Evolutionary conservation across 495 filamentous ascomycete species (phyloP), one percentile per base, ranked within the genome.

Genomic region (Thermothielavioides terrestris): DNA sequence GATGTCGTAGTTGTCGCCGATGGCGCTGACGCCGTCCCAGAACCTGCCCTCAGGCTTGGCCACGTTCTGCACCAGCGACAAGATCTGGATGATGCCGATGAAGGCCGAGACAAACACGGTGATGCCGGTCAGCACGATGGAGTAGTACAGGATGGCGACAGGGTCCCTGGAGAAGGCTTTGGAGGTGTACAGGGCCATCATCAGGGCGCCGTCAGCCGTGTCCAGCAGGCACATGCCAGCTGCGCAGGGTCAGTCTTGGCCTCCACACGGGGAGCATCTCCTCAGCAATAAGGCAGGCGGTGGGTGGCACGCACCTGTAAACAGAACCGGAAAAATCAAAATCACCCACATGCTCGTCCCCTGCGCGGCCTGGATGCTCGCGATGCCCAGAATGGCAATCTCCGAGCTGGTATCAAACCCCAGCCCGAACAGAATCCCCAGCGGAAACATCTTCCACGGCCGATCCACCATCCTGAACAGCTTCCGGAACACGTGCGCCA

Each of bases 371-470:
- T 95, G 81, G 4, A 98, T 80, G 20, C 83, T 86, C 1, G 89
- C 85, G 51, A 96, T 95, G 1, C 92, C 91, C 4, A 98, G 68
- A 2, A 98, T 71, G 0, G 92, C 92, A 59, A 98, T 86, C 65
- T 98, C 92, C 15, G 85, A 91, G 28, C 87, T 94, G 0, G 92
- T 96, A 66, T 98, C 92, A 64, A 98, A 98, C 1, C 92, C 92
- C 9, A 96, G 73, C 14, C 92, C 92, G 66, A 98, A 98, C 18
- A 96, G 62, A 3, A 95, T 72, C 4, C 91, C 91, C 4, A 97
- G 69, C 5, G 89, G 88, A 62, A 94, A 84, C 91, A 96, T 98
- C 67, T 98, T 98, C 92, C 92, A 98, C 1, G 89, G 88, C 61
- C 84, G 69, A 63, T 98, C 86, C 61, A 98, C 83, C 18, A 94